These are phyloP conservation scores for Lumnitzera racemosa DNA, from an alignment of 345 rosid genomes.

Conservation along the genomic window DNA sequence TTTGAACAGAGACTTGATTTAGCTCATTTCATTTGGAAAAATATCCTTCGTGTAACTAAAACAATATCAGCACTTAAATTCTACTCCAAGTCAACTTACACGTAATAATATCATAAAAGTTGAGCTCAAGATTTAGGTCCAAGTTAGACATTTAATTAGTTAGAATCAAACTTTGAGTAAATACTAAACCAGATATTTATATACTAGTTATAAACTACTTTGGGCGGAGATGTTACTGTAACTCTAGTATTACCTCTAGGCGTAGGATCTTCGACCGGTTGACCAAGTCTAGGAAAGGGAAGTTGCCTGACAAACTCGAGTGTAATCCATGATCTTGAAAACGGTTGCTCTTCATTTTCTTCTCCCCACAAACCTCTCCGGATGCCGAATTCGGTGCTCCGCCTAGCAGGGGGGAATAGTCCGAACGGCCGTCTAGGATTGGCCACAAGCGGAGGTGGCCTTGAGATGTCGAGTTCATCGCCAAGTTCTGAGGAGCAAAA, in stretches of 20 bases:
- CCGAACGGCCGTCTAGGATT: slow-evolving; percentile 11
- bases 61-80: too few species aligned
- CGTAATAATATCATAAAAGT: too few species aligned
- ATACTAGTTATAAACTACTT: too few species aligned
- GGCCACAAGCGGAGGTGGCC: slow-evolving; percentile 18
- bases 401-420: slow-evolving; percentile 4
- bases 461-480: slow-evolving; percentile 44
- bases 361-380: slow-evolving; percentile 30
- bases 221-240: not conserved
- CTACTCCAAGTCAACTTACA: too few species aligned
- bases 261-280: not conserved
- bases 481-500: slow-evolving; percentile 34
- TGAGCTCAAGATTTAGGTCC: too few species aligned
- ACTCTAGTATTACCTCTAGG: slow-evolving; percentile 4
- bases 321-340: slow-evolving; percentile 44
- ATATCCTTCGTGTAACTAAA: too few species aligned
- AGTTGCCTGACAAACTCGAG: slow-evolving; percentile 32
- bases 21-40: too few species aligned
- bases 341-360: slow-evolving; percentile 16
- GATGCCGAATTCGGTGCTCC: not conserved
- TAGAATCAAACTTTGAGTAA: too few species aligned
- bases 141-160: too few species aligned
- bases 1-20: too few species aligned
- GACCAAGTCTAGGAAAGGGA: not conserved
- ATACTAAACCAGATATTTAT: too few species aligned